Conservation (phyloP, 257 asterid species). For the Marsdenia floribunda region DNA sequence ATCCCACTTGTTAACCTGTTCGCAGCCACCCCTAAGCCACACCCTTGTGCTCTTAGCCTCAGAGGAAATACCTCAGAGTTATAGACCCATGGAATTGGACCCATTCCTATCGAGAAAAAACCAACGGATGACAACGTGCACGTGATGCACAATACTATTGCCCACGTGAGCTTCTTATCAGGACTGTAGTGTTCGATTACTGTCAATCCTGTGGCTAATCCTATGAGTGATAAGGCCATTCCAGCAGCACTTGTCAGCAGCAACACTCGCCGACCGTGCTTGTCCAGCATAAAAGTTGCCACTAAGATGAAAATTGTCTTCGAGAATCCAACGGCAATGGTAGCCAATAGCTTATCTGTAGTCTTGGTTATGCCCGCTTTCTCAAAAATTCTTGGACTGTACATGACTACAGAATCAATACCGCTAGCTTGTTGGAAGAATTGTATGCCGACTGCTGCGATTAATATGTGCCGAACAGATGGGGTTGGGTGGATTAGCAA, state of each 20-base stretch:
- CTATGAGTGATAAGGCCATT: slow-evolving; percentile 21
- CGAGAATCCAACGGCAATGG: slow-evolving; percentile 48
- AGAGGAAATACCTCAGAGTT: slow-evolving; percentile 42
- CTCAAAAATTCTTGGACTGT: slow-evolving; percentile 27
- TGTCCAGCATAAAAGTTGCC: slow-evolving; percentile 49
- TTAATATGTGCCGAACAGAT: slow-evolving; percentile 21
- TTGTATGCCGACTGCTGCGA: slow-evolving; percentile 25
- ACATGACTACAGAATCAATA: slow-evolving; percentile 17
- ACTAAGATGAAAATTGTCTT: slow-evolving; percentile 45
- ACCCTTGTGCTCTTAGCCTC: slow-evolving; percentile 37
- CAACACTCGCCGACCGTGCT: slow-evolving; percentile 44
- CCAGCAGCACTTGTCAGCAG: slow-evolving; percentile 55
- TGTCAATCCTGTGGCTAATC: slow-evolving; percentile 39
- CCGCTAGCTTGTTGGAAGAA: slow-evolving; percentile 35
- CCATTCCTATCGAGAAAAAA: slow-evolving; percentile 25
- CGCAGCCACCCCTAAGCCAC: slow-evolving; percentile 31
- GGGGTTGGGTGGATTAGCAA: slow-evolving; percentile 23
- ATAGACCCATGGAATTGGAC: slow-evolving; percentile 34
- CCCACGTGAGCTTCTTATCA: slow-evolving; percentile 21
- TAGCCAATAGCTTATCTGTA: slow-evolving; percentile 36
- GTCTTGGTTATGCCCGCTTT: slow-evolving; percentile 27
- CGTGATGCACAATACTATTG: slow-evolving; percentile 25
- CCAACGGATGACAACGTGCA: slow-evolving; percentile 14
- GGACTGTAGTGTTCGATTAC: slow-evolving; percentile 23
- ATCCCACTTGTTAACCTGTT: slow-evolving; percentile 31